Conservation (phyloP, 768 basidiomycete species). For the Cystofilobasidium ferigula region DNA sequence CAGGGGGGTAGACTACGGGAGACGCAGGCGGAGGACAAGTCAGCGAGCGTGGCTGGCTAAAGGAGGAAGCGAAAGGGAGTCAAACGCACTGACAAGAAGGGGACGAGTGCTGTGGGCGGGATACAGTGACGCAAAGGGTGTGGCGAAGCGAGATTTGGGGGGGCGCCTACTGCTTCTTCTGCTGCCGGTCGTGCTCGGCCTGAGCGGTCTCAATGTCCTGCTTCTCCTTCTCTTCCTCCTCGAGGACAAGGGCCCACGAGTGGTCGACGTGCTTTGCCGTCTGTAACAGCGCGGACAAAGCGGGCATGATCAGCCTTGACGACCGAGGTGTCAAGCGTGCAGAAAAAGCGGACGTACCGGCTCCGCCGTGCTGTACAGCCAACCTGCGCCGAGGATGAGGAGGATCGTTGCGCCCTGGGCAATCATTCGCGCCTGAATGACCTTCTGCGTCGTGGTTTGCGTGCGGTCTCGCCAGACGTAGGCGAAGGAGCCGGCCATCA, state of each 20-base stretch:
- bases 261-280: not conserved
- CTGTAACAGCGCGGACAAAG: not conserved
- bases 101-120: too few relatives aligned
- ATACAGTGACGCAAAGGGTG: too few relatives aligned
- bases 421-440: constrained; percentile 21
- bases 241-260: not conserved
- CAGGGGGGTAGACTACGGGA: too few relatives aligned
- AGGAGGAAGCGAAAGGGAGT: too few relatives aligned
- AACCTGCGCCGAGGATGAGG: constrained; percentile 7
- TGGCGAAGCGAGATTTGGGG: too few relatives aligned
- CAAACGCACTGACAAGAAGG: too few relatives aligned
- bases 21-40: too few relatives aligned
- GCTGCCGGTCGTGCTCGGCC: not conserved
- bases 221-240: constrained; percentile 1
- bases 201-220: not conserved
- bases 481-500: constrained; percentile 7
- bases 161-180: too few relatives aligned
- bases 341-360: too few relatives aligned
- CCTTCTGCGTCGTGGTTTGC: constrained; percentile 12
- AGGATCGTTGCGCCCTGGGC: constrained; percentile 12
- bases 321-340: too few relatives aligned
- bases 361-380: not conserved
- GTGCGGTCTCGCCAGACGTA: constrained; percentile 7
- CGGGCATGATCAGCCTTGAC: not conserved
- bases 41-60: too few relatives aligned